Conservation (phyloP, 2,329 filamentous ascomycete species). For the Celoporthe dispersa region DNA sequence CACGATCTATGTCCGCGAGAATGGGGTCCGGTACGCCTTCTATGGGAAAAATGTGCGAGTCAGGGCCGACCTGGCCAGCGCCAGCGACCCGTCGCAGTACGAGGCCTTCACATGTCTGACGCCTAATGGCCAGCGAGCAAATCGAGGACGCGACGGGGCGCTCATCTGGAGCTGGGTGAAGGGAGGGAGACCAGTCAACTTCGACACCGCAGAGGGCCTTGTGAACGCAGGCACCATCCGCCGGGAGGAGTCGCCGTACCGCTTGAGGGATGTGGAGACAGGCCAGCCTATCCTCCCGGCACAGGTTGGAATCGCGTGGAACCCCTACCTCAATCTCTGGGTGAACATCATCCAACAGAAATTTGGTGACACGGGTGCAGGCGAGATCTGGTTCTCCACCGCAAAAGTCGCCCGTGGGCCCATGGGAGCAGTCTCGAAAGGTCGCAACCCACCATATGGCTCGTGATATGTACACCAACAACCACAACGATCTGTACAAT, state of each 20-base stretch:
- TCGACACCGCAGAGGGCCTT: slow-evolving; percentile 21
- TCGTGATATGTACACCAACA: slow-evolving; percentile 16
- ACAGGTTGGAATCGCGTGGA: slow-evolving; percentile 28
- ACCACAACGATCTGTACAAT: slow-evolving; percentile 29
- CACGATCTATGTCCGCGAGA: slow-evolving; percentile 21
- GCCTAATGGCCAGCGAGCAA: slow-evolving; percentile 14
- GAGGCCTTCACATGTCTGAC: slow-evolving; percentile 28
- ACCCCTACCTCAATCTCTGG: slow-evolving; percentile 26
- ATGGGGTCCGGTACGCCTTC: slow-evolving; percentile 22
- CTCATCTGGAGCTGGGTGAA: slow-evolving; percentile 27
- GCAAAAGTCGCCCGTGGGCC: slow-evolving; percentile 25
- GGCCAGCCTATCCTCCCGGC: slow-evolving; percentile 18
- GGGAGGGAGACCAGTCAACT: slow-evolving; percentile 26
- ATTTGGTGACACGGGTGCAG: slow-evolving; percentile 21
- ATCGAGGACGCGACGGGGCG: slow-evolving; percentile 16
- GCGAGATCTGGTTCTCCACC: slow-evolving; percentile 27
- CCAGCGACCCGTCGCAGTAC: slow-evolving; percentile 24
- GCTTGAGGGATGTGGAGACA: slow-evolving; percentile 19
- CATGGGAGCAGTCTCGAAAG: slow-evolving; percentile 24
- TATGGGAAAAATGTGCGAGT: slow-evolving; percentile 29
- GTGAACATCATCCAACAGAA: slow-evolving; percentile 26
- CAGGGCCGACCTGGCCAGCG: slow-evolving; percentile 22
- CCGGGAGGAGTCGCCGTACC: slow-evolving; percentile 25
- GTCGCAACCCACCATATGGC: slow-evolving; percentile 28
- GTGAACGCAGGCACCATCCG: slow-evolving; percentile 16